Evolutionary conservation across 257 asterid species (phyloP).

Genomic region (Solanum pinnatisectum): DNA sequence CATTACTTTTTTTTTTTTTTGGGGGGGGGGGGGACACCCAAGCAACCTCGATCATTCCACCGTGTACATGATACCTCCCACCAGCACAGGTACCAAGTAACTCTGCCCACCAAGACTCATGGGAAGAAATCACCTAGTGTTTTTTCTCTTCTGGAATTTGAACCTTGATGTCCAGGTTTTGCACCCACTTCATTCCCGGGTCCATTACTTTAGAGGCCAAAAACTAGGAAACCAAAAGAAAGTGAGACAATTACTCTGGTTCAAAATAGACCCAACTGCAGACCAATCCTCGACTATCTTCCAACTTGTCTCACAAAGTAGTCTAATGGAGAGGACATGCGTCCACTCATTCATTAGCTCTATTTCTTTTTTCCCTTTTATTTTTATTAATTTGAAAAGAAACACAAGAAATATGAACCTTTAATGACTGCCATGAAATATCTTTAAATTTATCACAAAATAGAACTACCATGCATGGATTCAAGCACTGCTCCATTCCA

Average conservation of each 20-base stretch:
- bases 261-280: background rate
- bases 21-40: background rate
- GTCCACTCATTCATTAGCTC: background rate
- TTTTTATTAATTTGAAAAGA: background rate
- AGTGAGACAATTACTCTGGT: background rate
- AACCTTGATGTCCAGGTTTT: background rate
- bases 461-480: background rate
- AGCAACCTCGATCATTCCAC: background rate
- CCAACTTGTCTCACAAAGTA: background rate
- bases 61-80: background rate
- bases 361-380: background rate
- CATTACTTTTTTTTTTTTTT: background rate
- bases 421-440: background rate
- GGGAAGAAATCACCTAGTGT: background rate
- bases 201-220: background rate
- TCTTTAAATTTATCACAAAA: background rate
- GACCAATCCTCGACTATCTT: background rate
- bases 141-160: background rate
- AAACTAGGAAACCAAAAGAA: background rate
- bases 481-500: background rate
- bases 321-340: background rate
- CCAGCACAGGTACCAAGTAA: background rate
- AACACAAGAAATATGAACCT: background rate
- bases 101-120: background rate
- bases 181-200: background rate